A percentile compares a stretch with the other conserved stretches of the same genome.
Conservation (phyloP, 768 basidiomycete genomes). For the Hygrocybe punicea region DNA sequence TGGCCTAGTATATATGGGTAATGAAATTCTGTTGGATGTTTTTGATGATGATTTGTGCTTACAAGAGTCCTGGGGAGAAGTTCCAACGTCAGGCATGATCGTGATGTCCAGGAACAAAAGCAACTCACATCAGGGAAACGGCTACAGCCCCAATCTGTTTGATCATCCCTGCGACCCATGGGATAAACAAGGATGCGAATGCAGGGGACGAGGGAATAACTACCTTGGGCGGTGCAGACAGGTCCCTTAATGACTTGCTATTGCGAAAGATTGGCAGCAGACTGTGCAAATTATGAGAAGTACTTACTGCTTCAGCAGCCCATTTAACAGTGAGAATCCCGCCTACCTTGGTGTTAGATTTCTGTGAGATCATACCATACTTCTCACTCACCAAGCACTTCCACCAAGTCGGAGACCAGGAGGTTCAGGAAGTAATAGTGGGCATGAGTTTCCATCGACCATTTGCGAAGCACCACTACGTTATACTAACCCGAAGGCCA, state of each 20-base stretch:
- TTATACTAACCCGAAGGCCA: conserved; percentile 20
- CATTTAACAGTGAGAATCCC: conserved; percentile 38
- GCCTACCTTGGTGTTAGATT: conserved; percentile 21
- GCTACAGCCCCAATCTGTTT: conserved; percentile 42
- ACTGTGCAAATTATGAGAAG: not conserved
- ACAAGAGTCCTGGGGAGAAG: not conserved
- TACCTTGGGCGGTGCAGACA: conserved; percentile 38
- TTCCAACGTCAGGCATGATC: not conserved
- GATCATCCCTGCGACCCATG: conserved; percentile 26
- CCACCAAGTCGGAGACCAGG: conserved; percentile 31
- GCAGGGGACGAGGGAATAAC: not conserved
- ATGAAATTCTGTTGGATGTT: not conserved
- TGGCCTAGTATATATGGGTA: conserved; percentile 17
- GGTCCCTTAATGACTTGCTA: conserved; percentile 30
- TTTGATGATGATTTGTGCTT: not conserved
- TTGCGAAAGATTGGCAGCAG: not conserved
- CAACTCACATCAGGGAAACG: conserved; percentile 37
- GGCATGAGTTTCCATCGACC: conserved; percentile 31
- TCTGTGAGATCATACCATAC: not conserved
- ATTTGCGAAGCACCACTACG: conserved; percentile 25
- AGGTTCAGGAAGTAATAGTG: conserved; percentile 35
- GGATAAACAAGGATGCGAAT: not conserved
- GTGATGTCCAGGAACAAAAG: conserved; percentile 4
- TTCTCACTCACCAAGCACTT: conserved; percentile 29
- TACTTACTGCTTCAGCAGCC: conserved; percentile 31